Base-by-base conservation (phyloP, 179 eudicot genomes). In the Beta lomatogona region DNA sequence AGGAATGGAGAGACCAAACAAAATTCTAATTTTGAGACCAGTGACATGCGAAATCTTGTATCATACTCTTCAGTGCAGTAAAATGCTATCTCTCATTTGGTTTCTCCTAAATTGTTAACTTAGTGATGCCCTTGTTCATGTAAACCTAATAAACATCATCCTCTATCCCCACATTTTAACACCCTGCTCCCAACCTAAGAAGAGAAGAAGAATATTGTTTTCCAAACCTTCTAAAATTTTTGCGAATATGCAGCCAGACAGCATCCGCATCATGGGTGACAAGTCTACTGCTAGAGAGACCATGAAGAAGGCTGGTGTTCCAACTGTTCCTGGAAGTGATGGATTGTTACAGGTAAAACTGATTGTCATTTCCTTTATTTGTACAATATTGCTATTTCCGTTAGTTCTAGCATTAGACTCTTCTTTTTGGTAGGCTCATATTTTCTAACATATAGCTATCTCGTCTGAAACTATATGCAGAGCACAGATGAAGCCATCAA, bases 301-400 rank as follows among this genome's bases (percentile, higher is more conserved):
- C 68, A 96, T 96, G 99, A 96, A 96, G 88, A 93, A 94, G 71
- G 99, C 99, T 88, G 97, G 97, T 72, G 99, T 96, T 84, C 99
- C 99, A 72, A 96, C 99, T 86, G 97, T 96, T 72, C 99, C 99
- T 46, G 99, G 99, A 84, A 94, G 97, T 84, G 98, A 94, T 75
- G 99, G 99, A 71, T 89, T 96, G 76, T 83, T 96, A 77, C 89
- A 89, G 97, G 99, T 95, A 81, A 13, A 41, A 25, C 41, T 63
- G 46, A 36, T 68, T 76, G 21, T 61, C 63, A 67, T 28, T 53
- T 59, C 12, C 28, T 64, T 65, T 76, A 21, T 16, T 41, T 61
- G 25, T 41, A 45, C 63, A 55, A 55, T 31, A 31, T 63, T 77
- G 50, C 50, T 65, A 55, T 53, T 71, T 61, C 9, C 46, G 44